Evolutionary conservation across 495 filamentous ascomycete species (phyloP), one percentile per base, ranked within the genome.

Genomic region (Neurospora sp.): DNA sequence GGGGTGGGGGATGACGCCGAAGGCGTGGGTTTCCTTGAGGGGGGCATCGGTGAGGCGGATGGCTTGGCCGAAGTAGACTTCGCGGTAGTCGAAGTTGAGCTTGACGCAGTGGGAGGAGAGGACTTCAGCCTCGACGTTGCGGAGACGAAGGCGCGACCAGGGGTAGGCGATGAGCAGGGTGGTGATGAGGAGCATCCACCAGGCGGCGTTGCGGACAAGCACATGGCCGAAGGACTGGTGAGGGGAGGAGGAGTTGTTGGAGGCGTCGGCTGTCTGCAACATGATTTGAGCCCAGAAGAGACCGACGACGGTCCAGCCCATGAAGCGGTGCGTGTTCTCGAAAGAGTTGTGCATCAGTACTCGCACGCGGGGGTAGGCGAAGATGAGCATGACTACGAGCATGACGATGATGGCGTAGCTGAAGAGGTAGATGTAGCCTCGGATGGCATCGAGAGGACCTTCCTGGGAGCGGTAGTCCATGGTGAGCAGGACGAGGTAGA

Each of bases 1-100:
- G 73, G 59, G 82, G 73, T 84, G 83, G 41, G 90, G 89, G 77
- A 96, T 92, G 31, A 90, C 91, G 23, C 92, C 93, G 75, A 96
- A 96, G 9, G 90, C 87, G 82, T 96, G 93, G 87, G 91, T 93
- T 84, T 96, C 93, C 14, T 84, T 87, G 71, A 96, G 81, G 0
- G 90, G 90, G 18, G 83, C 84, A 71, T 87, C 82, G 40, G 88
- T 88, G 71, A 87, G 80, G 4, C 88, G 84, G 54, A 89, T 82
- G 73, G 83, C 85, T 37, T 84, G 81, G 76, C 88, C 81, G 77
- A 84, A 90, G 84, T 83, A 87, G 79, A 85, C 84, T 70, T 86
- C 84, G 74, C 85, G 70, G 73, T 92, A 88, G 77, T 85, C 83
- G 81, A 93, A 91, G 80, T 92, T 89, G 42, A 94, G 85, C n/a